These are phyloP conservation scores for Tricholoma sp. DNA, from an alignment of 768 basidiomycete species.

Conservation along the genomic window DNA sequence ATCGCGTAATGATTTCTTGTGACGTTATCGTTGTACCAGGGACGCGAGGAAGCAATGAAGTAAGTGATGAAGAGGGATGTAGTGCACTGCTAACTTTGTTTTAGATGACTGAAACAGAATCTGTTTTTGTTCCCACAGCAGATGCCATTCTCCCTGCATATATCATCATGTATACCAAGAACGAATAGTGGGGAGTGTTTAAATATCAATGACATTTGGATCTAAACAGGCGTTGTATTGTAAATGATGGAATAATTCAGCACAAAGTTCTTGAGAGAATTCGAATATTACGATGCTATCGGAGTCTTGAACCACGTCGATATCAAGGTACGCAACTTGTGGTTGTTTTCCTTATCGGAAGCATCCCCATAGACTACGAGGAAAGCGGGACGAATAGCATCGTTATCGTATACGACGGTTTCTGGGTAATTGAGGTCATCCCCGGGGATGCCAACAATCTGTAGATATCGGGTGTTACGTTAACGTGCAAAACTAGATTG, in stretches of 20 bases:
- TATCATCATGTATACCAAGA: neutral
- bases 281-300: constrained; percentile 30
- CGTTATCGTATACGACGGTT: constrained; percentile 61
- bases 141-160: constrained; percentile 39
- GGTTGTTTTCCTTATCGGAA: constrained; percentile 17
- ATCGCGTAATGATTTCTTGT: constrained; percentile 60
- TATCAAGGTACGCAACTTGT: constrained; percentile 30
- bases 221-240: constrained; percentile 4
- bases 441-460: constrained; percentile 64
- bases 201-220: neutral
- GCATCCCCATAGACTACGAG: constrained; percentile 54
- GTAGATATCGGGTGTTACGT: neutral
- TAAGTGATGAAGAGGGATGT: constrained; percentile 1
- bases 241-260: constrained; percentile 8
- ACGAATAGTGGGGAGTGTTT: neutral
- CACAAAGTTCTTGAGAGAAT: constrained; percentile 8
- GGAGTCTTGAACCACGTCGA: constrained; percentile 45
- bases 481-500: neutral
- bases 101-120: constrained; percentile 43
- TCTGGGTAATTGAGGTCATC: constrained; percentile 64
- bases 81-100: constrained; percentile 5
- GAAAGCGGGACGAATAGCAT: constrained; percentile 63
- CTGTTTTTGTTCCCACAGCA: constrained; percentile 46
- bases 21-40: constrained; percentile 42
- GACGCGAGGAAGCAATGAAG: constrained; percentile 16